Conservation (phyloP, 257 asterid species). For the Nicotiana knightiana region DNA sequence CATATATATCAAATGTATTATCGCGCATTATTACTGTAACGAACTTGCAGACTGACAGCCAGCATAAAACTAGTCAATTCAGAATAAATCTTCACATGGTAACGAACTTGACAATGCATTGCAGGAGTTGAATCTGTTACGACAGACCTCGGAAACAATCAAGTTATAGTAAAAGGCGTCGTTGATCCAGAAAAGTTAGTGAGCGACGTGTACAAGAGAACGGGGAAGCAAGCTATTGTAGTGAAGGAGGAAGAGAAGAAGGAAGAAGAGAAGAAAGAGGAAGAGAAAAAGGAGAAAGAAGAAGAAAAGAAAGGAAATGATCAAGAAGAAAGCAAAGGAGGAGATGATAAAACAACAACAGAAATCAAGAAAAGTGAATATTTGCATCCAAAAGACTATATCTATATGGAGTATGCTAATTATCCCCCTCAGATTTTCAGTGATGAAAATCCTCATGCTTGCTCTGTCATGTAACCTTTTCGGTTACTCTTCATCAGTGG, state of each 20-base stretch:
- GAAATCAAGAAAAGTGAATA: conserved; percentile 66
- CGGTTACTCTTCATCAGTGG: background rate
- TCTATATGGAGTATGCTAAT: conserved; percentile 47
- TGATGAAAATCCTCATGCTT: conserved; percentile 89
- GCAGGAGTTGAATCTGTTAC: conserved; percentile 77
- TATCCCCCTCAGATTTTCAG: conserved; percentile 82
- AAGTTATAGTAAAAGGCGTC: conserved; percentile 60
- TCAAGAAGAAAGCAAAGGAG: conserved; percentile 16
- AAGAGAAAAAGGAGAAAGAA: conserved; percentile 22
- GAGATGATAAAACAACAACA: conserved; percentile 19
- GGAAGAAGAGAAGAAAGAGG: conserved; percentile 38
- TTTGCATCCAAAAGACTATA: conserved; percentile 50
- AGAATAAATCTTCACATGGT: background rate
- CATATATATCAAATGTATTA: background rate
- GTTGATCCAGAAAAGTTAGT: conserved; percentile 77
- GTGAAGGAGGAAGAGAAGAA: conserved; percentile 57
- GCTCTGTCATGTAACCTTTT: conserved; percentile 52
- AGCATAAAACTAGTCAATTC: background rate
- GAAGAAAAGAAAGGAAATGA: conserved; percentile 17
- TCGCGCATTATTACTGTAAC: background rate
- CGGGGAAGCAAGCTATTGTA: conserved; percentile 64
- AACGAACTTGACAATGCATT: background rate
- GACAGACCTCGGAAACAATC: conserved; percentile 53
- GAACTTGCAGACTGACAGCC: background rate
- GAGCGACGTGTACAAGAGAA: conserved; percentile 61